These are phyloP conservation scores for Sanguinoderma infundibulare DNA, from an alignment of 1,284 basidiomycete species.

Conservation along the genomic window DNA sequence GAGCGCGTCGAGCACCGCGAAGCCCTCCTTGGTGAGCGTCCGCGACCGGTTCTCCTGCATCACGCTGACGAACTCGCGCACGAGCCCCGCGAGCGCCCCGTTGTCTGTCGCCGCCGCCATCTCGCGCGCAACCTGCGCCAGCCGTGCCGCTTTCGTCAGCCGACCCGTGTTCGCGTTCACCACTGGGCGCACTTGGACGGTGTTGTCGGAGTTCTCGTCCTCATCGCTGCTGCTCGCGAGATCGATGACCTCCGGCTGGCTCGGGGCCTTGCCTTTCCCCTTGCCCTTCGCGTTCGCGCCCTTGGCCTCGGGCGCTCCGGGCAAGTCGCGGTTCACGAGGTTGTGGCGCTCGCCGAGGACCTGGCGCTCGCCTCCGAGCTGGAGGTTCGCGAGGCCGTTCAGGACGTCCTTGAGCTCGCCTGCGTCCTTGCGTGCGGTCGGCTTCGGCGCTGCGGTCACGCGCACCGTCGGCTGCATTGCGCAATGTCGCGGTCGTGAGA, in stretches of 20 bases:
- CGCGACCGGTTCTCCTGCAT: constrained; percentile 66
- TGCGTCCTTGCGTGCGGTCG: constrained; percentile 14
- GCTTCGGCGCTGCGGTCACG: constrained; percentile 20
- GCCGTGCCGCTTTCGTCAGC: constrained; percentile 54
- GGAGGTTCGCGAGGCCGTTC: constrained; percentile 58
- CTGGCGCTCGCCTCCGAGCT: constrained; percentile 50
- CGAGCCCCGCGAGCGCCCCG: constrained; percentile 49
- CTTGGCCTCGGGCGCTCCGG: constrained; percentile 13
- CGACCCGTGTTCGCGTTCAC: constrained; percentile 39
- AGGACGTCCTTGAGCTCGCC: constrained; percentile 53
- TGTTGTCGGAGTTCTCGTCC: constrained; percentile 37
- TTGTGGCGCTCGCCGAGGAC: constrained; percentile 48
- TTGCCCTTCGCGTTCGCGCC: constrained; percentile 14
- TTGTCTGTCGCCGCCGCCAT: constrained; percentile 58
- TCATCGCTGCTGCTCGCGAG: constrained; percentile 48
- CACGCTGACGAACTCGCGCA: constrained; percentile 60
- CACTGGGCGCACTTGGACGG: too few relatives aligned
- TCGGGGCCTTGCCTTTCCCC: constrained; percentile 33
- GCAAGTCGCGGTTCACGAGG: constrained; percentile 32
- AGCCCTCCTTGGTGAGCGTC: constrained; percentile 72
- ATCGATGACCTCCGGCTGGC: constrained; percentile 46
- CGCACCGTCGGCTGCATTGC: constrained; percentile 28
- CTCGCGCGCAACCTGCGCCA: constrained; percentile 50
- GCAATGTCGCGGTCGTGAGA: not conserved
- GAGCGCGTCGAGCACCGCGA: constrained; percentile 67